Evolutionary conservation across 2,329 filamentous ascomycete species (phyloP).

Genomic region (Epichloe baconii): DNA sequence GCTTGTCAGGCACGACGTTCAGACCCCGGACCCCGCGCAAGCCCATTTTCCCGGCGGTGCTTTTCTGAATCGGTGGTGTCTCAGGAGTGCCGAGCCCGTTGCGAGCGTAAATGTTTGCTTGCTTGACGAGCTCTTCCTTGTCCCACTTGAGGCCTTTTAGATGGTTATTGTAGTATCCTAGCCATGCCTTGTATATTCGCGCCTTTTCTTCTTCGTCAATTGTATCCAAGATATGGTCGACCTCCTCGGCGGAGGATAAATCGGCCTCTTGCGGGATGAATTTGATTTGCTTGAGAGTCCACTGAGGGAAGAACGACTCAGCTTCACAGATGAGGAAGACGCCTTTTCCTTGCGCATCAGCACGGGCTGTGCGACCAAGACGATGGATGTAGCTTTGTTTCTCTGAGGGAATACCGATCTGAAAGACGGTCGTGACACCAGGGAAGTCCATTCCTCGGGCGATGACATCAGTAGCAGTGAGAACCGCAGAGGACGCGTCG

Average conservation of each 20-base stretch:
- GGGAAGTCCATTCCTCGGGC: constrained; percentile 64
- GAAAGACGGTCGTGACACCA: constrained; percentile 53
- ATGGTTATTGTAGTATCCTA: constrained; percentile 42
- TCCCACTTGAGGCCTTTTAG: constrained; percentile 31
- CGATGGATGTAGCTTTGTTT: constrained; percentile 56
- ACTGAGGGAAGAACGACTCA: constrained; percentile 38
- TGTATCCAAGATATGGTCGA: constrained; percentile 23
- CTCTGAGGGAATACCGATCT: constrained; percentile 45
- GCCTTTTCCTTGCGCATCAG: constrained; percentile 49
- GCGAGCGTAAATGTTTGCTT: constrained; percentile 37
- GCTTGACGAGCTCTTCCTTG: constrained; percentile 30
- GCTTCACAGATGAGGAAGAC: constrained; percentile 42
- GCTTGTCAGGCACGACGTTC: constrained; percentile 29
- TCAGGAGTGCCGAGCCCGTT: constrained; percentile 33
- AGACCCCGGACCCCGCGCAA: constrained; percentile 38
- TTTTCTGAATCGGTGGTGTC: constrained; percentile 33
- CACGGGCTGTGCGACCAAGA: constrained; percentile 52
- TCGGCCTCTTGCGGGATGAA: constrained; percentile 35
- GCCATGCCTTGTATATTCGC: constrained; percentile 43
- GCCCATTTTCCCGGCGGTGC: constrained; percentile 43
- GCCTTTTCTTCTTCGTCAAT: constrained; percentile 32
- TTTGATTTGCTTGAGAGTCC: constrained; percentile 38
- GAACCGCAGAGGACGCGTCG: constrained; percentile 32
- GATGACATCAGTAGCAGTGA: constrained; percentile 59
- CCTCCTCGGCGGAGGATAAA: constrained; percentile 26